Conservation (phyloP, 1,139 yeast species). For the Diutina ranongensis region DNA sequence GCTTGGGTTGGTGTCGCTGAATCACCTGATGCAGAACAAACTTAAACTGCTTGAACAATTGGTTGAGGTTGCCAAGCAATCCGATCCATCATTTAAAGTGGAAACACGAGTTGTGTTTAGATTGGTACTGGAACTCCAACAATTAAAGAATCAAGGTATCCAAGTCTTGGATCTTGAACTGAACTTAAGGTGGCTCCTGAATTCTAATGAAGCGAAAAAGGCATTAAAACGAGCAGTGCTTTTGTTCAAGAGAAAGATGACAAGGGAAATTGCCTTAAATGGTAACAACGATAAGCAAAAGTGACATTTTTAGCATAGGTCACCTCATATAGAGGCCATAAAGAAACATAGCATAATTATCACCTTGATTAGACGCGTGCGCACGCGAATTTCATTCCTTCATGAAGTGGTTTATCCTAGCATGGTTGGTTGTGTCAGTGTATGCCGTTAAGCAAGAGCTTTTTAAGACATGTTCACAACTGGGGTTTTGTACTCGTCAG, state of each 20-base stretch:
- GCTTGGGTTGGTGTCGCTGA: not conserved
- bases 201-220: not conserved
- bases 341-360: no score
- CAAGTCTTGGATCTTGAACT: not conserved
- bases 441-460: conserved; percentile 49
- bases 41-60: not conserved
- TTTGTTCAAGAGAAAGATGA: not conserved
- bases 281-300: not conserved
- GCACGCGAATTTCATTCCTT: not conserved
- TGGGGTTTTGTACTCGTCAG: conserved; percentile 82
- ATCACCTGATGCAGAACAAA: not conserved
- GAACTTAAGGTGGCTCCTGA: not conserved
- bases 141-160: not conserved
- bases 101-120: not conserved
- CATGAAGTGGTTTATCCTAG: conserved; percentile 2
- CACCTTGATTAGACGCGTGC: no score
- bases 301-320: no score
- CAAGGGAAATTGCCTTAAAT: not conserved
- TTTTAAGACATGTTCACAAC: conserved; percentile 69
- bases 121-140: not conserved
- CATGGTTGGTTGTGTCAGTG: conserved; percentile 16
- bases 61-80: not conserved
- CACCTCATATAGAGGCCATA: no score
- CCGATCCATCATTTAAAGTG: not conserved
- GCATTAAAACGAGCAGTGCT: not conserved